These are phyloP conservation scores for Kuraishia piskuri DNA, from an alignment of 805 yeast genomes.

Conservation along the genomic window DNA sequence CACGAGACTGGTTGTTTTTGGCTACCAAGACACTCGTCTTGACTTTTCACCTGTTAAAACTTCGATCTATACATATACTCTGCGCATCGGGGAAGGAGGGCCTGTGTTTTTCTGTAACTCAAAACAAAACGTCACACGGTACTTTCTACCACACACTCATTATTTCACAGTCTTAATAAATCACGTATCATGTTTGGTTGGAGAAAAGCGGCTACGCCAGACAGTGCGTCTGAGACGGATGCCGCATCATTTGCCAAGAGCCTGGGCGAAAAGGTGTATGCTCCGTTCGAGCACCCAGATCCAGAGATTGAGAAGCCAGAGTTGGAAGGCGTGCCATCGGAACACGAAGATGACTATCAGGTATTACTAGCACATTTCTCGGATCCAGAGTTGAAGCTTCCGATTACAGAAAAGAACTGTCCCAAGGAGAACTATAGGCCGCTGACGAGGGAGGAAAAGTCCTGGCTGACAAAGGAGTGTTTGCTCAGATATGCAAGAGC, in stretches of 20 bases:
- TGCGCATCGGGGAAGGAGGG: no score
- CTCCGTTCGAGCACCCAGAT: not conserved
- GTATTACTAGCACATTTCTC: conserved; percentile 48
- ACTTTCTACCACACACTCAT: no score
- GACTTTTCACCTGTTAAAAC: not conserved
- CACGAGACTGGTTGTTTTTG: not conserved
- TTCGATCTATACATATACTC: no score
- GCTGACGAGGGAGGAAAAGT: conserved; percentile 55
- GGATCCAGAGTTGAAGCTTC: conserved; percentile 34
- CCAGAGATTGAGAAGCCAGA: not conserved
- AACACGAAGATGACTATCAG: conserved; percentile 46
- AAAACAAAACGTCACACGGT: no score
- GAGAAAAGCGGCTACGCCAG: not conserved
- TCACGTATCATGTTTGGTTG: not conserved
- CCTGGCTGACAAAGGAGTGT: conserved; percentile 94
- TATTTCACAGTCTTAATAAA: no score
- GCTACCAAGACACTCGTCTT: not conserved
- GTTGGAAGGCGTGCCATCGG: conserved; percentile 10
- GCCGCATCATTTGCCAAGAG: not conserved
- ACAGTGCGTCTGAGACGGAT: not conserved
- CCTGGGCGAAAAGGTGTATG: not conserved
- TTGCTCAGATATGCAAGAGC: conserved; percentile 85
- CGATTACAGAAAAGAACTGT: conserved; percentile 32
- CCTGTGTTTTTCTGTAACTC: no score
- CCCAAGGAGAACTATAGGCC: conserved; percentile 18